Evolutionary conservation across 202 grass and related monocot species (phyloP).

Genomic region (Schoenoplectus triqueter): DNA sequence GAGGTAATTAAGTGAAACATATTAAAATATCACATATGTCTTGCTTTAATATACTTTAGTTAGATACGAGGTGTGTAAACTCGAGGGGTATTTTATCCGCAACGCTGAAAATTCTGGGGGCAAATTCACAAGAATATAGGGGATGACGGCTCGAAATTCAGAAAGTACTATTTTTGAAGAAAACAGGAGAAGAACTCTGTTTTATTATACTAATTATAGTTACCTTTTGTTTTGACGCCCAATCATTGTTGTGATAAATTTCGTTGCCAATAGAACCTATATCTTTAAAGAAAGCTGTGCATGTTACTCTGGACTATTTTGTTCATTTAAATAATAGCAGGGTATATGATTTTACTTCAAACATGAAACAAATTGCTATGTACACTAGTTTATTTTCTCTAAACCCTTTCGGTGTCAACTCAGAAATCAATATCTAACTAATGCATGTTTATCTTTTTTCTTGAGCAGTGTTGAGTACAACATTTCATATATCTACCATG

Average conservation of each 20-base stretch:
- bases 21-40: background rate
- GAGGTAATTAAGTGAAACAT: background rate
- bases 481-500: conserved; percentile 51
- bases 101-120: background rate
- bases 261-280: background rate
- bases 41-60: background rate
- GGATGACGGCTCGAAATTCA: background rate
- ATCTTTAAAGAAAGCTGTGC: background rate
- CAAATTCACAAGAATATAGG: background rate
- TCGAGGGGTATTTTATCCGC: background rate
- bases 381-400: background rate
- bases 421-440: background rate
- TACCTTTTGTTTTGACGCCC: background rate
- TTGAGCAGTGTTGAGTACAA: conserved; percentile 54
- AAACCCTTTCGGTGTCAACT: background rate
- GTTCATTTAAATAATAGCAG: background rate
- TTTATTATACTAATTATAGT: background rate
- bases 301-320: conserved; percentile 18
- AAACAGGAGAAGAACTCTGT: background rate
- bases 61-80: background rate
- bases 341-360: conserved; percentile 23
- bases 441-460: conserved; percentile 27
- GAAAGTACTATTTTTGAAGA: background rate
- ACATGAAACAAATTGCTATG: background rate
- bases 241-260: background rate